A percentile compares a stretch with the other conserved stretches of the same genome.
Evolutionary conservation across 169 alveolate species (phyloP).

Genomic region (Babesia sp.): DNA sequence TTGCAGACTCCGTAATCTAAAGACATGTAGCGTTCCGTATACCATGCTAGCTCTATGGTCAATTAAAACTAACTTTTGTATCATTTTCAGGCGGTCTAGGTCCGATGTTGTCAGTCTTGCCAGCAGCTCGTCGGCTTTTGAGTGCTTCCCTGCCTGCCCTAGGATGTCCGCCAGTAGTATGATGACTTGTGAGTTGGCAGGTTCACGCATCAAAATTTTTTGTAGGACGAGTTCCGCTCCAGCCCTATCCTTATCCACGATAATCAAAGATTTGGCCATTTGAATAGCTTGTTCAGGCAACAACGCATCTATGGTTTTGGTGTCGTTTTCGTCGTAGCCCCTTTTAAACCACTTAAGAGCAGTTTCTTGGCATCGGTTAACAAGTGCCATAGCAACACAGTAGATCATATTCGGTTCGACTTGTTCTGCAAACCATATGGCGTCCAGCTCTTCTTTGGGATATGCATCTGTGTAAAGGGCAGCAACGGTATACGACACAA

Average conservation of each 20-base stretch:
- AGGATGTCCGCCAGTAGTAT: conserved; percentile 59
- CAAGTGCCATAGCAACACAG: conserved; percentile 22
- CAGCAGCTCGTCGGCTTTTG: conserved; percentile 60
- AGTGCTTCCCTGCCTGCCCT: conserved; percentile 42
- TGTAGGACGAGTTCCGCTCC: conserved; percentile 16
- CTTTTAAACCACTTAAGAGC: conserved; percentile 54
- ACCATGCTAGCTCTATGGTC: too few species aligned
- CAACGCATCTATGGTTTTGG: conserved; percentile 10
- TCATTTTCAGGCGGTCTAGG: conserved; percentile 46
- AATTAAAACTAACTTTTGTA: conserved; percentile 41
- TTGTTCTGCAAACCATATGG: conserved; percentile 11
- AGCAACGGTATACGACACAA: conserved; percentile 48
- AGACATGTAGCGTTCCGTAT: too few species aligned
- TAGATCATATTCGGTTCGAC: conserved; percentile 9
- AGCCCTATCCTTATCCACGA: conserved; percentile 35
- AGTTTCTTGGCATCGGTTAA: conserved; percentile 25
- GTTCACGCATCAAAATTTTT: conserved; percentile 35
- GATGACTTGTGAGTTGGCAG: conserved; percentile 52
- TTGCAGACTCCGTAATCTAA: too few species aligned
- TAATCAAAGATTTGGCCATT: conserved; percentile 40
- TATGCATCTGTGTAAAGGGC: conserved; percentile 25
- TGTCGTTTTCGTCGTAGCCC: conserved; percentile 28
- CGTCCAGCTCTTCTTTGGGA: conserved; percentile 24
- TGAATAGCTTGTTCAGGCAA: conserved; percentile 35
- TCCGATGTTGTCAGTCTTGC: conserved; percentile 52